Percentiles rank a stretch among this genome's conserved stretches.
phyloP scores from a whole-genome alignment of 129 eudicot species.

The Flaveria ramosissima region DNA sequence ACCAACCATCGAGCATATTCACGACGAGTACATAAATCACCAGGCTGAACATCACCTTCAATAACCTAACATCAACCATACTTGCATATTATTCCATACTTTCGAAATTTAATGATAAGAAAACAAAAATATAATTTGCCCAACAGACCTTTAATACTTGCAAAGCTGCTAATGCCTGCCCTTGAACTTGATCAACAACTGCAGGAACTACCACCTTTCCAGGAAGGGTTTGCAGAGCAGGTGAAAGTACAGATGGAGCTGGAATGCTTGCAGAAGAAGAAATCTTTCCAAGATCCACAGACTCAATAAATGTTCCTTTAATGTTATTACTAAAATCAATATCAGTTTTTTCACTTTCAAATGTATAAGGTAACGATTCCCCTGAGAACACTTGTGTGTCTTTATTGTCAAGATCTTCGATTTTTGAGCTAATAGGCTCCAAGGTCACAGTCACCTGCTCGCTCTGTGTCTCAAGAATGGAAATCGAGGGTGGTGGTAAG shows the following conservation, averaged over 20 bases:
- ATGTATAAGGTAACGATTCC: conserved; percentile 41
- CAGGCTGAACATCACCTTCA: conserved; percentile 90
- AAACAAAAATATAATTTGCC: neutral
- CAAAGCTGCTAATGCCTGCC: conserved; percentile 89
- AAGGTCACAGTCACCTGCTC: conserved; percentile 30
- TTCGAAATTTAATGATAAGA: neutral
- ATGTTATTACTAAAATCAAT: conserved; percentile 38
- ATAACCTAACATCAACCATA: conserved; percentile 60
- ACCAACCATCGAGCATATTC: conserved; percentile 99
- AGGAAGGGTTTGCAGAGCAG: conserved; percentile 64
- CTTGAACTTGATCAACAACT: conserved; percentile 80
- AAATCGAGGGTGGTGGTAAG: conserved; percentile 31
- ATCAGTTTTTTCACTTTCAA: conserved; percentile 41
- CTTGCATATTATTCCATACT: conserved; percentile 22
- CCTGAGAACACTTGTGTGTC: conserved; percentile 34
- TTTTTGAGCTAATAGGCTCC: conserved; percentile 38
- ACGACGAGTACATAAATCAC: conserved; percentile 92
- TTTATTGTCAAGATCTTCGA: conserved; percentile 38
- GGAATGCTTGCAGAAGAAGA: conserved; percentile 71
- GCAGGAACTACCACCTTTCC: conserved; percentile 96
- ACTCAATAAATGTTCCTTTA: conserved; percentile 44
- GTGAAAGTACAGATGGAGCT: conserved; percentile 85
- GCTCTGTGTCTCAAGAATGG: conserved; percentile 24
- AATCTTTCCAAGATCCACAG: conserved; percentile 46
- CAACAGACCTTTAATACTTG: conserved; percentile 81